Evolutionary conservation across 2,329 filamentous ascomycete genomes (phyloP), one percentile per base, ranked within the genome.

Genomic region (Paracamarosporium sp.): DNA sequence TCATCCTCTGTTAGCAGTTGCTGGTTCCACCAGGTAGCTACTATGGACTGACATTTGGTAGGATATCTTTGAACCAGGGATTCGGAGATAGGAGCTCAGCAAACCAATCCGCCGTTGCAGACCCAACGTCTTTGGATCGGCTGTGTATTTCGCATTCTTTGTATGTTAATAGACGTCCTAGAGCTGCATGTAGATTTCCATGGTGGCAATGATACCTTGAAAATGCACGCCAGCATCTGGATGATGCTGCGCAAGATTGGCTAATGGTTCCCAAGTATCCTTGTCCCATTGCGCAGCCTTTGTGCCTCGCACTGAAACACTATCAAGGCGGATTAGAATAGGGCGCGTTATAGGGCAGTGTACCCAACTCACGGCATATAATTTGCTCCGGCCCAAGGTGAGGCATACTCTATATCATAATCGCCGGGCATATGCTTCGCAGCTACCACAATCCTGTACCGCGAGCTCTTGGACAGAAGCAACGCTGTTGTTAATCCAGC

Each of bases 361-460:
- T 17, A 17, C n/a, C 6, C 3, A 11, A 45, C 61, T 47, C 31
- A 64, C 61, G 61, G 60, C 43, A 59, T 47, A 24, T 52, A 88
- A 69, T 95, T 93, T 56, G 91, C 92, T 7, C 92, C 92, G 13
- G 92, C 92, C 90, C 91, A 95, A 0, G 92, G 92, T n/a, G 91
- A 95, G 2, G 92, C 89, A 74, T 96, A 97, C 82, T 96, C 91
- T 61, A 93, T 89, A 65, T 96, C 90, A 76, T 93, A 95, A 79
- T 97, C 93, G 28, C 93, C 93, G 0, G 93, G 93, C 91, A 96
- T 95, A 74, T 96, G 90, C 73, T 95, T 96, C 6, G 91, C 88
- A 33, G 92, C 81, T 41, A 96, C 82, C 0, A 90, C 92, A 61
- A 95, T 78, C 17, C 81, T 79, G 65, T 87, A 83, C 4, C 76